Evolutionary conservation across 179 eudicot species (phyloP).

Genomic region (Silene noctiflora): DNA sequence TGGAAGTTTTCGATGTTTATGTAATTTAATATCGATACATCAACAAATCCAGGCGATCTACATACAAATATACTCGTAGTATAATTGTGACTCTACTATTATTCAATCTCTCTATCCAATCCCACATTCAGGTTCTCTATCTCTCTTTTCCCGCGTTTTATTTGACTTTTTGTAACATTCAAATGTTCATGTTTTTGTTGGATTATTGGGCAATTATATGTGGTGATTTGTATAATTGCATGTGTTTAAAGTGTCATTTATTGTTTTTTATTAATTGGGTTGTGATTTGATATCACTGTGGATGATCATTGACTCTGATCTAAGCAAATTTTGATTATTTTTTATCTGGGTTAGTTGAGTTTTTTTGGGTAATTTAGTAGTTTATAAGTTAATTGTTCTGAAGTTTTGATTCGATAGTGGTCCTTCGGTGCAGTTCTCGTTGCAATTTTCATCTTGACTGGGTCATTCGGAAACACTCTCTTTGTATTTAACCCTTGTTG

Average conservation of each 20-base stretch:
- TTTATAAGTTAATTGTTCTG: not conserved
- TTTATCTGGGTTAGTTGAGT: not conserved
- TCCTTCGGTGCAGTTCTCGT: too few species aligned
- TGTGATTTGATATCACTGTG: not conserved
- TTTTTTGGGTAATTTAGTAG: not conserved
- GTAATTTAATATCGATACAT: not conserved
- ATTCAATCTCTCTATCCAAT: conserved; percentile 8
- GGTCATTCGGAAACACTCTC: too few species aligned
- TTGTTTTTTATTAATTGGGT: not conserved
- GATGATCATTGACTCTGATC: too few species aligned
- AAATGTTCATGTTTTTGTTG: not conserved
- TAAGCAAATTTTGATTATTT: too few species aligned
- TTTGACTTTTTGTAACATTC: not conserved
- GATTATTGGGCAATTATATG: not conserved
- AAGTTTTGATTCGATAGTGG: not conserved
- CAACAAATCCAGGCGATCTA: not conserved
- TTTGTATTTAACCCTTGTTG: too few species aligned
- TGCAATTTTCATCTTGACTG: too few species aligned
- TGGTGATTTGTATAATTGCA: not conserved
- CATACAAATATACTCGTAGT: too few species aligned
- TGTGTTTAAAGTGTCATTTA: too few species aligned
- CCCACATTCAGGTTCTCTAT: conserved; percentile 20
- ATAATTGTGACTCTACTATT: conserved; percentile 3
- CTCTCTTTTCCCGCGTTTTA: not conserved
- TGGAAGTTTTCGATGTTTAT: not conserved